Base-by-base conservation (phyloP, 2,329 filamentous ascomycete genomes). In the Meredithiella fracta region DNA sequence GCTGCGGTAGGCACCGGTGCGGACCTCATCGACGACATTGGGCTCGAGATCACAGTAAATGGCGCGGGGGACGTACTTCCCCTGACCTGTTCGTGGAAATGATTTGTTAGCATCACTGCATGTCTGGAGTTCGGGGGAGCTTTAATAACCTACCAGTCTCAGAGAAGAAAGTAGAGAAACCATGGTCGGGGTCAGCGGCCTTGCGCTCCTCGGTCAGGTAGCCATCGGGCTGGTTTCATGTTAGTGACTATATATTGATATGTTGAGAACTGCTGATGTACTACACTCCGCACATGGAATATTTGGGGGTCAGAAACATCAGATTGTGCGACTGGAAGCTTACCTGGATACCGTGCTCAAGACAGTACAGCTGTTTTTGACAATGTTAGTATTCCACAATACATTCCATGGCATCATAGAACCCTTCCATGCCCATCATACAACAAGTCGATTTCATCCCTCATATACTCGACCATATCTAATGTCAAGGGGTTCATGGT, bases 1-100 rank as follows among this genome's bases (percentile, higher is more conserved):
- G 69, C 80, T 85, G 68, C 91, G 86, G 82, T 97, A 98, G 70
- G 88, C 73, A 69, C 92, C 92, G 66, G 90, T 97, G 76, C 92
- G 90, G 75, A 97, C 92, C 78, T 97, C 92, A 69, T 98, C 92
- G 77, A 98, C 84, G 67, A 97, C 92, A 69, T 97, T 97, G 77
- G 92, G 92, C 79, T 98, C 92, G 69, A 98, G 86, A 85, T 98
- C 92, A 78, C 85, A 88, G 83, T 97, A 97, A 76, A 98, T 97
- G 70, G 92, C 92, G 68, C 92, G 89, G 66, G 91, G 92, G 63
- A 98, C 92, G 69, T 97, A 97, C 78, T 97, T 97, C 74, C 92
- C 92, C 76, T 95, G 84, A 68, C 91, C 91, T 97, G 60, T 53
- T 1, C 8, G 15, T 8, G 15, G n/a, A 22, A 52, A 40, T 25